Evolutionary conservation across 2,329 filamentous ascomycete species (phyloP), one percentile per base, ranked within the genome.

Genomic region (Aspergillus nomiae): DNA sequence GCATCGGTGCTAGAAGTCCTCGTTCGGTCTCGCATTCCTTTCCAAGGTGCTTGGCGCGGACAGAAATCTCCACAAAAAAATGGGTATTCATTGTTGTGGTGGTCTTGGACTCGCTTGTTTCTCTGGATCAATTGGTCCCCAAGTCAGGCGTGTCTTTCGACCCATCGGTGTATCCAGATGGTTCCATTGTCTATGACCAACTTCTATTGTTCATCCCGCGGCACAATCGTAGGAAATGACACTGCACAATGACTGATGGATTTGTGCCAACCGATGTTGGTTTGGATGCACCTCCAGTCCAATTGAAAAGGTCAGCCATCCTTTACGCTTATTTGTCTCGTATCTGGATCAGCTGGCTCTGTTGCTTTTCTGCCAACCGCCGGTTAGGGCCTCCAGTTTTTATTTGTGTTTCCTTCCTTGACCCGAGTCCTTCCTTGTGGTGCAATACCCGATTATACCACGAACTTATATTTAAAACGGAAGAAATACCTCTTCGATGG

Each of bases 11-110:
- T 38, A 21, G 7, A 54, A 54, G 30, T 26, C 51, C 24, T 54
- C 21, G 30, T 36, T 36, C 32, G 51, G 30, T 4, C 32, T 54
- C 51, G 21, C 24, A 38, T 55, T 55, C 34, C 51, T n/a, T 54
- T 36, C 21, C 32, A 36, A 38, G 21, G 21, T 38, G 34, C 34
- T 55, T 36, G 51, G 51, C 51, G n/a, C 21, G 32, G n/a, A 55
- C 51, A 38, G 21, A 24, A 55, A 28, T 55, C 51, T 26, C 51
- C 51, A 55, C 51, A 55, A 16, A 36, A 54, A 36, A 16, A 4
- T 55, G 32, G 51, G 32, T 55, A 55, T 55, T 55, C 32, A 38
- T 55, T 55, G 34, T 55, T 32, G 38, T 38, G 51, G 32, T 34
- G 6, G 16, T 21, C 28, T 51, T 34, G 28, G 51, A 32, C 32